Evolutionary conservation across 257 asterid genomes (phyloP).

Genomic region (Solanum pinnatisectum): DNA sequence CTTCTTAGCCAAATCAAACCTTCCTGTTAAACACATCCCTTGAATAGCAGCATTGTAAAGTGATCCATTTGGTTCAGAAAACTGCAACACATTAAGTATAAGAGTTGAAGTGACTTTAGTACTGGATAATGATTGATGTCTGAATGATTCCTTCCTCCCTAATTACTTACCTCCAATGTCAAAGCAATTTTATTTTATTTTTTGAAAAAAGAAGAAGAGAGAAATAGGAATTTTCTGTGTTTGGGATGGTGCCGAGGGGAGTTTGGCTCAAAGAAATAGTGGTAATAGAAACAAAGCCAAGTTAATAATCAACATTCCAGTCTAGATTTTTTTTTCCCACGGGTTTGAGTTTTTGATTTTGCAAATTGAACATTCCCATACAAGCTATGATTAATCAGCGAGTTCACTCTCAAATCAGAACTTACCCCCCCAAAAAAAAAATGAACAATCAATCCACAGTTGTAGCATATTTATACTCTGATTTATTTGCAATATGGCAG

Average conservation of each 20-base stretch:
- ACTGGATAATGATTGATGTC: background rate
- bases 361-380: background rate
- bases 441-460: background rate
- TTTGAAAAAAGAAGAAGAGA: background rate
- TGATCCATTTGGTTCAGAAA: conserved; percentile 56
- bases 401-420: background rate
- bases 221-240: background rate
- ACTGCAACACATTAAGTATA: conserved; percentile 16
- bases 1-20: conserved; percentile 50
- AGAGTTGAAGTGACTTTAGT: background rate
- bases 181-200: background rate
- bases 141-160: background rate
- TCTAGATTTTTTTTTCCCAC: background rate
- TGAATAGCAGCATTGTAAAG: conserved; percentile 88
- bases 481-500: background rate
- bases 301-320: background rate
- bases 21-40: conserved; percentile 67
- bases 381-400: background rate
- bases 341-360: background rate
- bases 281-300: background rate
- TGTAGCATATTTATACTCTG: background rate
- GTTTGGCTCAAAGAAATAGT: background rate
- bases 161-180: background rate
- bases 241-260: background rate
- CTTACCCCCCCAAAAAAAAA: background rate